Conservation (phyloP, 805 yeast species). For the Helenozyma baotianmanensis region DNA sequence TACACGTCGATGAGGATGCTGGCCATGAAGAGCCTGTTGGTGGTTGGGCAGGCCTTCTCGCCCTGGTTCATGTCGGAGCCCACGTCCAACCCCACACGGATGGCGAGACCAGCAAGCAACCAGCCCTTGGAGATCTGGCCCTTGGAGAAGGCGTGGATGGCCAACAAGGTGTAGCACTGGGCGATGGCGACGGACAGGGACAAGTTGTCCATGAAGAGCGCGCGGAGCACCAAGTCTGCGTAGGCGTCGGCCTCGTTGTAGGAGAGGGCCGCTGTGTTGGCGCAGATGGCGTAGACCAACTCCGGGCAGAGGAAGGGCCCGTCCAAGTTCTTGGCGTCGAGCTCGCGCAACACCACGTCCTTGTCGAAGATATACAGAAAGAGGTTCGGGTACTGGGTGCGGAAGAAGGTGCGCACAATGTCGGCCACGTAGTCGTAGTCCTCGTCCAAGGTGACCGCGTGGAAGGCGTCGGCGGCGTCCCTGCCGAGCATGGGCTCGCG, state of each 20-base stretch:
- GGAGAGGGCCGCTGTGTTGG: constrained; percentile 7
- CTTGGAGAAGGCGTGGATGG: constrained; percentile 11
- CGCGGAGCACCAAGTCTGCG: constrained; percentile 6
- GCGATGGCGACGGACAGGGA: constrained; percentile 12
- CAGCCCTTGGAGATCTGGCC: constrained; percentile 16
- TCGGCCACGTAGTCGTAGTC: constrained; percentile 10
- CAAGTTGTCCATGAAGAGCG: constrained; percentile 5
- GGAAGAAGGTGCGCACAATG: constrained; percentile 10
- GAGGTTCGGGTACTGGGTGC: constrained; percentile 4
- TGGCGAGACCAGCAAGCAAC: constrained; percentile 13
- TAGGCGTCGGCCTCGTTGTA: constrained; percentile 13
- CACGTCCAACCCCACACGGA: constrained; percentile 13
- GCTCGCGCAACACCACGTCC: constrained; percentile 7
- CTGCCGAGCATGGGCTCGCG: constrained; percentile 1
- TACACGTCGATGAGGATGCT: constrained; percentile 12
- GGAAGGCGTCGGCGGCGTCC: neutral
- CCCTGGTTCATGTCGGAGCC: constrained; percentile 12
- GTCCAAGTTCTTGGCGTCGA: constrained; percentile 7
- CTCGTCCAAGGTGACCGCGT: constrained; percentile 9
- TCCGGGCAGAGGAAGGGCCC: constrained; percentile 8
- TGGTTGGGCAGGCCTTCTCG: neutral
- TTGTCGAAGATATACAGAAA: constrained; percentile 9
- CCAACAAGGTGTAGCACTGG: constrained; percentile 13
- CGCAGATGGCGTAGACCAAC: constrained; percentile 14
- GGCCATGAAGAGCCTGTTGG: constrained; percentile 13